phyloP scores from a whole-genome alignment of 495 filamentous ascomycete species.

The Pyronema domesticum region DNA sequence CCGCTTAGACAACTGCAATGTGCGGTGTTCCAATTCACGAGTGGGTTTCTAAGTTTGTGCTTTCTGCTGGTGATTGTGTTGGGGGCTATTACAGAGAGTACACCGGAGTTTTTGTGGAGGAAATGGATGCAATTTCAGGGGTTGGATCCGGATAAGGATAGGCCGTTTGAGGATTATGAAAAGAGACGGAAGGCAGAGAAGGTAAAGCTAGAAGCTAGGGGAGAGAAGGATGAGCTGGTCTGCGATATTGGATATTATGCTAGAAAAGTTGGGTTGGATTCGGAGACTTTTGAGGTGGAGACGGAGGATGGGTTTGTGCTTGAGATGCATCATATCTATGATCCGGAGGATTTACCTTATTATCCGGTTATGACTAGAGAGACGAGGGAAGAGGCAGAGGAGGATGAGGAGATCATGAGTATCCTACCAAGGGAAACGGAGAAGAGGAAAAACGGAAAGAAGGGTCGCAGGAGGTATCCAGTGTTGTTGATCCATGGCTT shows the following conservation, averaged over 20 bases:
- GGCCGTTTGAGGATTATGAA: constrained; percentile 60
- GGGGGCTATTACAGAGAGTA: constrained; percentile 46
- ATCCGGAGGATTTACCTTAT: constrained; percentile 48
- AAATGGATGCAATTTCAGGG: constrained; percentile 34
- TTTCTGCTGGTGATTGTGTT: constrained; percentile 63
- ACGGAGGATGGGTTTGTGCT: constrained; percentile 94
- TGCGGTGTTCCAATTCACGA: constrained; percentile 40
- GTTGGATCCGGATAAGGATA: constrained; percentile 35
- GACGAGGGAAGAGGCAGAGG: constrained; percentile 27
- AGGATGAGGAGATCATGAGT: constrained; percentile 17
- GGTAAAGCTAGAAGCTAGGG: constrained; percentile 27
- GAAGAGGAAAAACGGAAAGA: neutral
- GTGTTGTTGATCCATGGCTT: constrained; percentile 79
- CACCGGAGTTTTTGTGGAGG: constrained; percentile 33
- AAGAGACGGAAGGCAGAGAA: constrained; percentile 29
- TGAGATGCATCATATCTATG: constrained; percentile 73
- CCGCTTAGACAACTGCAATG: constrained; percentile 44
- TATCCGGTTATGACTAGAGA: constrained; percentile 28
- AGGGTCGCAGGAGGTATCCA: constrained; percentile 39
- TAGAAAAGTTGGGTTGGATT: constrained; percentile 67
- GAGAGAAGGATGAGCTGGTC: constrained; percentile 45
- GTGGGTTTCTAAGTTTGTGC: constrained; percentile 54
- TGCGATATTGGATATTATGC: constrained; percentile 81
- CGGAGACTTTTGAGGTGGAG: constrained; percentile 67
- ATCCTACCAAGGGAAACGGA: neutral